Evolutionary conservation across 352 stramenopile genomes (phyloP).

Genomic region (Globisporangium cylindrosporum): DNA sequence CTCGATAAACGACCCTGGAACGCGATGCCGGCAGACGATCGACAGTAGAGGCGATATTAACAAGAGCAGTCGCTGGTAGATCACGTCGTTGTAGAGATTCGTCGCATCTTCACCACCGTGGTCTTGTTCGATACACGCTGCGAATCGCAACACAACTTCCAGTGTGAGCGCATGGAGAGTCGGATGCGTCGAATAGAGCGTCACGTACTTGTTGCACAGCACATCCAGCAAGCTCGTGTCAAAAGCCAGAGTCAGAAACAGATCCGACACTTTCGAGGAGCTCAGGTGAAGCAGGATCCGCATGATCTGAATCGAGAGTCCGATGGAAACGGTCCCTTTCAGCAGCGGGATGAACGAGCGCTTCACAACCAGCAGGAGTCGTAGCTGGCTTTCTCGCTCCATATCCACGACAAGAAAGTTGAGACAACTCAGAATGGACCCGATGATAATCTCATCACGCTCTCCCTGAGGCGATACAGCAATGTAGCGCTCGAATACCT

Average conservation of each 20-base stretch:
- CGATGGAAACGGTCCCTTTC: slow-evolving; percentile 25
- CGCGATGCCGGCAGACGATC: slow-evolving; percentile 45
- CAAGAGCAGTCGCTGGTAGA: slow-evolving; percentile 34
- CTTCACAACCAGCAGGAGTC: slow-evolving; percentile 48
- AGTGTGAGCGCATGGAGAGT: slow-evolving; percentile 44
- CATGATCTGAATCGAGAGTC: slow-evolving; percentile 36
- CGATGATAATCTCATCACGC: slow-evolving; percentile 56
- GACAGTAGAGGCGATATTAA: slow-evolving; percentile 44
- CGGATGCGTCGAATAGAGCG: slow-evolving; percentile 38
- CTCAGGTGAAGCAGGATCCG: slow-evolving; percentile 51
- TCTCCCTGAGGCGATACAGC: slow-evolving; percentile 34
- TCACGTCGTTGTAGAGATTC: slow-evolving; percentile 21
- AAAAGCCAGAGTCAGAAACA: slow-evolving; percentile 57
- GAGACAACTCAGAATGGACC: slow-evolving; percentile 35
- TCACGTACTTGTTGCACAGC: slow-evolving; percentile 46
- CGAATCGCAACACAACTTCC: slow-evolving; percentile 39
- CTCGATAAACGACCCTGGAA: slow-evolving; percentile 52
- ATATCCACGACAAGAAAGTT: slow-evolving; percentile 37
- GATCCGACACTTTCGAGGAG: slow-evolving; percentile 34
- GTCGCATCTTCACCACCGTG: background rate
- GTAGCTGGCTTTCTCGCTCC: slow-evolving; percentile 35
- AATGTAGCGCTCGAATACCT: slow-evolving; percentile 46
- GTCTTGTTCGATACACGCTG: background rate
- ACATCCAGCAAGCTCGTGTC: slow-evolving; percentile 51
- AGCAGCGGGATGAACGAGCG: slow-evolving; percentile 49